Evolutionary conservation across 108 stramenopile species (phyloP).

Genomic region (Epipyxis sp.): DNA sequence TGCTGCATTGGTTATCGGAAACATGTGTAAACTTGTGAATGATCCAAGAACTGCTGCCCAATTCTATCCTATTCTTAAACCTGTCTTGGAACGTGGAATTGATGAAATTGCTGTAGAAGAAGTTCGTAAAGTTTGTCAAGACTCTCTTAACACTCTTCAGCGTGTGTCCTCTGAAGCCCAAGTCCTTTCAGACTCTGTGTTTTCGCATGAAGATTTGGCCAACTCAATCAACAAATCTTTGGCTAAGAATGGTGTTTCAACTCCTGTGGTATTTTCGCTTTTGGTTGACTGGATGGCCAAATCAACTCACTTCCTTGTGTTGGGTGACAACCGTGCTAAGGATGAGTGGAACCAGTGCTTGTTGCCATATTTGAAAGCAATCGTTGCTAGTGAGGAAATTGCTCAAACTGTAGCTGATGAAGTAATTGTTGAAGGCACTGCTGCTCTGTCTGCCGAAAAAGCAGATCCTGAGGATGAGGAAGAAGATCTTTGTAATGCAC

Average conservation of each 20-base stretch:
- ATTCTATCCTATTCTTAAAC: neutral
- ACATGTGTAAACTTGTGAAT: constrained; percentile 19
- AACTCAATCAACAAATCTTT: neutral
- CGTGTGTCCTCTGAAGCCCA: neutral
- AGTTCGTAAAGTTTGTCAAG: neutral
- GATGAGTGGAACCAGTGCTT: constrained; percentile 1
- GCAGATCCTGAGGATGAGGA: constrained; percentile 3
- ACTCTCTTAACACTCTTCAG: neutral
- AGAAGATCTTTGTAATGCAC: constrained; percentile 14
- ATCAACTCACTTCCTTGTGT: neutral
- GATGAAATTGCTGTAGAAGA: constrained; percentile 1
- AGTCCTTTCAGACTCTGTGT: neutral
- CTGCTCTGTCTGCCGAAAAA: neutral
- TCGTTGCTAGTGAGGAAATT: neutral
- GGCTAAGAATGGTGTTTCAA: neutral
- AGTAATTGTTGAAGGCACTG: neutral
- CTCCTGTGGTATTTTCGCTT: neutral
- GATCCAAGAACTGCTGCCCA: constrained; percentile 8
- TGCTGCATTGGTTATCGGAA: constrained; percentile 13
- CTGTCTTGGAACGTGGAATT: constrained; percentile 9
- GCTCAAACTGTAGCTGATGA: neutral
- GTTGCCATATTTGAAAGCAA: neutral
- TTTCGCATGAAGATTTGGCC: neutral
- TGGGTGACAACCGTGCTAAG: neutral
- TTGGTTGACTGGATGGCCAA: constrained; percentile 5